Evolutionary conservation across 805 yeast species (phyloP).

Genomic region (Sungouiella blattae): DNA sequence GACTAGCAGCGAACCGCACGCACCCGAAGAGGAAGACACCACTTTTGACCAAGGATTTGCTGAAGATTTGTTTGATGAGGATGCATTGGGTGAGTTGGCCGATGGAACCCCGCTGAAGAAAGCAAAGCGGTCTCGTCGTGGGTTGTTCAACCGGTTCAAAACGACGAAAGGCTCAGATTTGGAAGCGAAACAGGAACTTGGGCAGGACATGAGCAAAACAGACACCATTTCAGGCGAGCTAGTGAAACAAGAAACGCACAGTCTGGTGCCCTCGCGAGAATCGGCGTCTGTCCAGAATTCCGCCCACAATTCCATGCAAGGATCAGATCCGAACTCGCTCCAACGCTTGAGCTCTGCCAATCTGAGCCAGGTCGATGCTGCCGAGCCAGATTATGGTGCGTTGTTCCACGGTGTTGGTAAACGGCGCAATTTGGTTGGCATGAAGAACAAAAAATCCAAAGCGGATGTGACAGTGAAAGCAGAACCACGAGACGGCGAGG

Average conservation of each 20-base stretch:
- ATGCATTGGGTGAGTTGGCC: background rate
- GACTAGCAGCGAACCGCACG: slow-evolving; percentile 7
- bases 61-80: background rate
- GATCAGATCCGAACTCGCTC: slow-evolving; percentile 4
- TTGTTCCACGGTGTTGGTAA: slow-evolving; percentile 43
- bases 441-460: slow-evolving; percentile 18
- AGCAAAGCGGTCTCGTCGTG: slow-evolving; percentile 29
- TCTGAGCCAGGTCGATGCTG: slow-evolving; percentile 5
- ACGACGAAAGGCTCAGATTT: too few species aligned
- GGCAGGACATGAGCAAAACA: too few species aligned
- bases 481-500: slow-evolving; percentile 9
- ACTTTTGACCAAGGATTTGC: background rate
- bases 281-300: background rate
- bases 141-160: slow-evolving; percentile 40
- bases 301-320: background rate
- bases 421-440: slow-evolving; percentile 28
- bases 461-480: slow-evolving; percentile 20
- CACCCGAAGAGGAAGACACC: background rate
- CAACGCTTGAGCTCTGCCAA: slow-evolving; percentile 7
- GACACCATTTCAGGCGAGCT: too few species aligned
- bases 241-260: slow-evolving; percentile 2
- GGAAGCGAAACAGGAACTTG: slow-evolving; percentile 12
- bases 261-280: background rate
- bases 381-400: slow-evolving; percentile 42
- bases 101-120: slow-evolving; percentile 19